A percentile compares a stretch with the other conserved stretches of the same genome.
phyloP scores from a whole-genome alignment of 305 asterid genomes.

The Lippia alba region DNA sequence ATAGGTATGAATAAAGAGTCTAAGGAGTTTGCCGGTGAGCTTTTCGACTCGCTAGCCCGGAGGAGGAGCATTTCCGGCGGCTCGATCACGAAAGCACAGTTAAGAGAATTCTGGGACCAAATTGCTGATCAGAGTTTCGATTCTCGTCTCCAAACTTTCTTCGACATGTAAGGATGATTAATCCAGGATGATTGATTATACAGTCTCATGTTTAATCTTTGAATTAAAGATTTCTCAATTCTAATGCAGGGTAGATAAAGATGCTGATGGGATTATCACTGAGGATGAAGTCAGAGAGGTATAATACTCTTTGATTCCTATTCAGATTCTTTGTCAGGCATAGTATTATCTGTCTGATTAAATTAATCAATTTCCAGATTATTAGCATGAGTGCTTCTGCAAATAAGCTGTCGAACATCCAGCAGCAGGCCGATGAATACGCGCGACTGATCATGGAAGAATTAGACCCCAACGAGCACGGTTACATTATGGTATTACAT shows the following conservation, averaged over 20 bases:
- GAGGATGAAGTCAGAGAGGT: constrained; percentile 98
- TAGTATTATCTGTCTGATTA: not conserved
- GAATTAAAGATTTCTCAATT: not conserved
- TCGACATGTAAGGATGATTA: constrained; percentile 71
- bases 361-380: constrained; percentile 54
- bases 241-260: constrained; percentile 87
- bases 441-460: constrained; percentile 97
- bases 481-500: constrained; percentile 72
- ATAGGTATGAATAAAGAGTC: constrained; percentile 87
- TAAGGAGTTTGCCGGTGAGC: constrained; percentile 82
- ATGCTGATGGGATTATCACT: constrained; percentile 87
- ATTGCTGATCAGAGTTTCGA: constrained; percentile 89
- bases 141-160: constrained; percentile 90
- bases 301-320: not conserved
- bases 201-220: not conserved
- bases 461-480: constrained; percentile 72
- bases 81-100: constrained; percentile 60
- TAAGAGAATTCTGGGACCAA: constrained; percentile 89
- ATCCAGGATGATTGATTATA: not conserved
- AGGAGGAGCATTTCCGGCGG: constrained; percentile 68
- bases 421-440: constrained; percentile 89
- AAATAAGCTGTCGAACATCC: constrained; percentile 83
- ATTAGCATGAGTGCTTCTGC: constrained; percentile 89
- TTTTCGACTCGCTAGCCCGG: constrained; percentile 79
- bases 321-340: constrained; percentile 6